A percentile compares a stretch with the other conserved stretches of the same genome.
These are phyloP conservation scores for Colletotrichum chlorophyti DNA, from an alignment of 2,329 filamentous ascomycete genomes.

Conservation along the genomic window DNA sequence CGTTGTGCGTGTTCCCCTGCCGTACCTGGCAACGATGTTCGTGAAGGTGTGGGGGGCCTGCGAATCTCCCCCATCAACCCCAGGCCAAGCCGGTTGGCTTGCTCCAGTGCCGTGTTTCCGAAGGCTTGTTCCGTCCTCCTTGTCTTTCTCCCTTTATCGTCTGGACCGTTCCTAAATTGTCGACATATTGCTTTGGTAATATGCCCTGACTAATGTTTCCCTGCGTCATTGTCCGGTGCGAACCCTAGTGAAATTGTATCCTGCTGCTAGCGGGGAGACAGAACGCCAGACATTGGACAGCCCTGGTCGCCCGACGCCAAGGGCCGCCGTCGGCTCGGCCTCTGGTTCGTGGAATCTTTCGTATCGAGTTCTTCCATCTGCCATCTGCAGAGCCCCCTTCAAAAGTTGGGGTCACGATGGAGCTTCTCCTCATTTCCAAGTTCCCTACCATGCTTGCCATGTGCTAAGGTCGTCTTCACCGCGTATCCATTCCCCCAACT, in stretches of 20 bases:
- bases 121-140: conserved; percentile 16
- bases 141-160: not conserved
- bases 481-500: not conserved
- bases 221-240: no score
- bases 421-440: conserved; percentile 3
- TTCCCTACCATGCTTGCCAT: not conserved
- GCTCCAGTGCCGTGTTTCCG: conserved; percentile 8
- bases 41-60: conserved; percentile 18
- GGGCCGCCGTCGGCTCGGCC: not conserved
- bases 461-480: not conserved
- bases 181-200: not conserved
- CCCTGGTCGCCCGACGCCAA: not conserved
- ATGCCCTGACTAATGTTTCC: no score
- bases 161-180: no score
- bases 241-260: no score
- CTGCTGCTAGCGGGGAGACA: not conserved
- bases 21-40: no score
- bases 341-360: conserved; percentile 24
- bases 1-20: no score
- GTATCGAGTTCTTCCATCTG: conserved; percentile 19
- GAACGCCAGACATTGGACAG: no score
- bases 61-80: not conserved
- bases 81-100: conserved; percentile 22
- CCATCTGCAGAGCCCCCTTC: conserved; percentile 28
- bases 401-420: conserved; percentile 19